Base-by-base conservation (phyloP, 164 flowering plant species). In the Macadamia tetraphylla region DNA sequence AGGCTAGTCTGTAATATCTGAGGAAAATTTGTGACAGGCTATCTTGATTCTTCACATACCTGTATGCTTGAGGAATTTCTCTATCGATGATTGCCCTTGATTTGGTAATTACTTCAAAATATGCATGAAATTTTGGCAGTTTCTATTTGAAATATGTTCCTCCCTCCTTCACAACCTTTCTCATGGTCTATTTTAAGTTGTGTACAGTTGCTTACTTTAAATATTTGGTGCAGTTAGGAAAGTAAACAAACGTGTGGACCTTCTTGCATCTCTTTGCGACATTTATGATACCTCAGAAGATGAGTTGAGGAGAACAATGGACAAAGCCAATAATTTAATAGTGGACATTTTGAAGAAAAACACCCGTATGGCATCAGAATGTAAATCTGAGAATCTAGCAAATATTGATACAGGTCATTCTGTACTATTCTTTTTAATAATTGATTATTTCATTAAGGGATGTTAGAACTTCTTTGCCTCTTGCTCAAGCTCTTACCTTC, bases 31-130 rank as follows among this genome's bases (percentile, higher is more conserved):
- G 12, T 79, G 42, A 58, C 93, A 95, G 99, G 99, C 91, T 58
- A 76, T 95, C 68, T 76, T 92, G 80, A 85, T 95, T 63, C 80
- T 95, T 65, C 99, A 95, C 67, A 82, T 95, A 58, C 99, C 99
- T 61, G 68, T 74, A 32, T 86, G 77, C 73, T 82, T 80, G 75
- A 87, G 99, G 73, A 89, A 87, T 11, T 89, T 88, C 75, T 81
- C 72, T 53, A 70, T 87, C 53, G 48, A 66, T 63, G 91, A 86
- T 74, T 73, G 80, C 29, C 72, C 77, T 29, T 78, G 80, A 56
- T 84, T 95, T 78, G 97, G 98, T 90, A 87, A 79, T 70, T 6
- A 29, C 69, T 60, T 58, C 23, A 23, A 23, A 23, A 29, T 62
- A 29, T 55, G 60, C 43, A 58, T 29, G 69, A 43, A 30, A 32